These are phyloP conservation scores for Pleurotus djamor DNA, from an alignment of 768 basidiomycete genomes.

Conservation along the genomic window DNA sequence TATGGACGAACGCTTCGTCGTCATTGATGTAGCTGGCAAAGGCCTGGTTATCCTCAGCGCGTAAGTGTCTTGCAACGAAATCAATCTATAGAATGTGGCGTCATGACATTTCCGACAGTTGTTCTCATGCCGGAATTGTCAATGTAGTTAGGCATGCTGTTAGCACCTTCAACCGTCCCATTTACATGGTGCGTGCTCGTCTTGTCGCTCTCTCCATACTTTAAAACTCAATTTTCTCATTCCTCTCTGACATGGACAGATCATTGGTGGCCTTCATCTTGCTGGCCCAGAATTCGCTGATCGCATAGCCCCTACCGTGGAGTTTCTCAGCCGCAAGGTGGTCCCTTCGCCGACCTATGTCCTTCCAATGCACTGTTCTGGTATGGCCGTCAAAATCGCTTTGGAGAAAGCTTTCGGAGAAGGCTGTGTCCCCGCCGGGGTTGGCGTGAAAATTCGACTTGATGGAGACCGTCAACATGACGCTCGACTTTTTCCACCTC, in stretches of 20 bases:
- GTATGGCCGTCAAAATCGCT: constrained; percentile 73
- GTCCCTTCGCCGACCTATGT: constrained; percentile 66
- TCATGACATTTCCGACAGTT: constrained; percentile 1
- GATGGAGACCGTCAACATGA: constrained; percentile 45
- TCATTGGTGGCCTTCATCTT: constrained; percentile 84
- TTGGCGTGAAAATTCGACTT: constrained; percentile 65
- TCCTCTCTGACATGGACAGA: constrained; percentile 29
- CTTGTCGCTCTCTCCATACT: not conserved
- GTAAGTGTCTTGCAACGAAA: constrained; percentile 37
- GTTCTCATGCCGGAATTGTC: constrained; percentile 6
- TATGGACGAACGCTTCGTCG: constrained; percentile 82
- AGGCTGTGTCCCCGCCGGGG: constrained; percentile 75
- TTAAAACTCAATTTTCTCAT: not conserved
- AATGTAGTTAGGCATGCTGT: constrained; percentile 70
- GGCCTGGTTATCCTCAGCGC: constrained; percentile 84
- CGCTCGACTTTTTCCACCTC: constrained; percentile 27
- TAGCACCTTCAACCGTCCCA: constrained; percentile 56
- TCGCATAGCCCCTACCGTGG: constrained; percentile 67
- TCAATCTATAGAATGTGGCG: not conserved
- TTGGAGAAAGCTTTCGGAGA: constrained; percentile 69
- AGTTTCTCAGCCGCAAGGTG: constrained; percentile 63
- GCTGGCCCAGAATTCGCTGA: constrained; percentile 62
- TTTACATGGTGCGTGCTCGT: constrained; percentile 61
- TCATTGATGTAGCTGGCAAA: constrained; percentile 76
- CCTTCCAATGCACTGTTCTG: constrained; percentile 85